Conservation (phyloP, 202 grass and related monocot genomes). For the Setaria italica region DNA sequence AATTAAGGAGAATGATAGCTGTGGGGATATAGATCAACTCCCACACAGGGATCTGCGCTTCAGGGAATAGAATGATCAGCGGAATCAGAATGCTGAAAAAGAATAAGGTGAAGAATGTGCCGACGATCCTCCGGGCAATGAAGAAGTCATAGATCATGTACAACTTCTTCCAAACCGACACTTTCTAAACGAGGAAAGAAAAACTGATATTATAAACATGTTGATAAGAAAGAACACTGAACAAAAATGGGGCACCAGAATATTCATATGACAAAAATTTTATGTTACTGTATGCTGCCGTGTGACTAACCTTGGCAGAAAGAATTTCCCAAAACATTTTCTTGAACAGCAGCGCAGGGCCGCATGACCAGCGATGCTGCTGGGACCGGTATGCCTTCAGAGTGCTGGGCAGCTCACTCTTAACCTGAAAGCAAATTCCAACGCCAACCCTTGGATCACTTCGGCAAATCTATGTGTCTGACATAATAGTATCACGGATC, state of each 20-base stretch:
- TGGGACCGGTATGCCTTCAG: constrained; percentile 74
- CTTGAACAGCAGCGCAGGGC: constrained; percentile 74
- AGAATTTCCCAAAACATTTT: constrained; percentile 68
- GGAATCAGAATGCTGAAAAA: constrained; percentile 74
- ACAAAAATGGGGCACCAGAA: neutral
- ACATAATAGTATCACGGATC: neutral
- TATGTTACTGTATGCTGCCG: neutral
- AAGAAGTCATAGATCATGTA: constrained; percentile 84
- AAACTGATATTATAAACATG: neutral
- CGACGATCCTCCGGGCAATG: constrained; percentile 58
- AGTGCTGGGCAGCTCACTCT: constrained; percentile 77
- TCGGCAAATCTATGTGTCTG: neutral
- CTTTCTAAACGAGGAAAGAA: constrained; percentile 41
- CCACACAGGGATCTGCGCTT: constrained; percentile 60
- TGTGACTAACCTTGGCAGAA: constrained; percentile 52
- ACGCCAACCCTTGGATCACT: neutral
- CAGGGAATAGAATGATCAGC: constrained; percentile 51
- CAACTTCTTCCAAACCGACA: constrained; percentile 66
- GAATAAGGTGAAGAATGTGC: constrained; percentile 65
- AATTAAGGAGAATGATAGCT: constrained; percentile 55
- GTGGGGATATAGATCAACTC: constrained; percentile 55
- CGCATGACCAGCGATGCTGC: constrained; percentile 86
- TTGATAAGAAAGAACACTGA: neutral
- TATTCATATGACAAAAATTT: neutral
- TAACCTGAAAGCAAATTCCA: constrained; percentile 60